Percentiles rank a stretch among this genome's conserved stretches.
phyloP scores from a whole-genome alignment of 2,329 filamentous ascomycete species.

The Aspergillus sp. region DNA sequence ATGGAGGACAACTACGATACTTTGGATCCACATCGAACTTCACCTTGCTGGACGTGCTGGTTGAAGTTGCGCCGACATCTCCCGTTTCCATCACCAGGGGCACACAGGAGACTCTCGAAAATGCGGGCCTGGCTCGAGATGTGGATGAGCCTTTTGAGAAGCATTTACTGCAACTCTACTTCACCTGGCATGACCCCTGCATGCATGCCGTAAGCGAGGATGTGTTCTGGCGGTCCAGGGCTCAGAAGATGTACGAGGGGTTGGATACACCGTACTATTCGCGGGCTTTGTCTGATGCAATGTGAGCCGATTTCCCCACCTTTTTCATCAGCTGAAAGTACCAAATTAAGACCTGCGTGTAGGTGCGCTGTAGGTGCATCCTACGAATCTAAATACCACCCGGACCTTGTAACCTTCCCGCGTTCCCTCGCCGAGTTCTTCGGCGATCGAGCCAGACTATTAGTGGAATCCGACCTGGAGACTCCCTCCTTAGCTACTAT shows the following conservation, averaged over 20 bases:
- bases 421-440: slow-evolving; percentile 43
- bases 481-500: slow-evolving; percentile 54
- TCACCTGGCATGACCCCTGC: slow-evolving; percentile 16
- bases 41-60: slow-evolving; percentile 8
- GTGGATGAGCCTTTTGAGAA: slow-evolving; percentile 9
- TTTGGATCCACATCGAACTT: slow-evolving; percentile 15
- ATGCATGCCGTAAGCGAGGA: slow-evolving; percentile 10
- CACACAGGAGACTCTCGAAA: slow-evolving; percentile 4
- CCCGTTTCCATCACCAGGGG: neutral
- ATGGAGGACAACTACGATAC: slow-evolving; percentile 13
- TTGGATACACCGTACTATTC: slow-evolving; percentile 12
- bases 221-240: slow-evolving; percentile 13
- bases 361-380: slow-evolving; percentile 43
- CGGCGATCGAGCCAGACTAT: slow-evolving; percentile 49
- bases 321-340: neutral
- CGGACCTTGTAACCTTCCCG: slow-evolving; percentile 47
- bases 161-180: slow-evolving; percentile 13
- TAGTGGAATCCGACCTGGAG: slow-evolving; percentile 54
- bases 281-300: slow-evolving; percentile 6
- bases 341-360: neutral
- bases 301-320: slow-evolving; percentile 16
- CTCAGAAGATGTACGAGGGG: slow-evolving; percentile 2
- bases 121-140: neutral
- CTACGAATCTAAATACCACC: slow-evolving; percentile 50
- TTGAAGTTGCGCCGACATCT: neutral